A percentile compares a stretch with the other conserved stretches of the same genome.
Evolutionary conservation across 2,329 filamentous ascomycete genomes (phyloP).

Genomic region (Venturiaceae sp.): DNA sequence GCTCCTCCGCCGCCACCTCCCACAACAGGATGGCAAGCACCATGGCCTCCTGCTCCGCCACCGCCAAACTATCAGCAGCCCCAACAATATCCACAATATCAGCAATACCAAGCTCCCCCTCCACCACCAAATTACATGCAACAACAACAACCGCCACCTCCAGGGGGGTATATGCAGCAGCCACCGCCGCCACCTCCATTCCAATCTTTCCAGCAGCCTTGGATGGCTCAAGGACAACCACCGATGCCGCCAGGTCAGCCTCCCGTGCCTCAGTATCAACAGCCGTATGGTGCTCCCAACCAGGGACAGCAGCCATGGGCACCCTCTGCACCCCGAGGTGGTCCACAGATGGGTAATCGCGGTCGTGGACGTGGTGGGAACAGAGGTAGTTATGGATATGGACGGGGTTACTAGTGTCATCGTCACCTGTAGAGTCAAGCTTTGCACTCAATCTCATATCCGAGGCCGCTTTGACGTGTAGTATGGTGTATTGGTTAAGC

Average conservation of each 20-base stretch:
- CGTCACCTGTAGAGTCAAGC: too few relatives aligned
- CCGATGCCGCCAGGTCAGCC: background rate
- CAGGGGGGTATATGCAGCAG: background rate
- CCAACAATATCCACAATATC: background rate
- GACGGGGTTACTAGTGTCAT: background rate
- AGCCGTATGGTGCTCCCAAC: background rate
- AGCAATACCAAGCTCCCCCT: background rate
- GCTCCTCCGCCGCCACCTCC: background rate
- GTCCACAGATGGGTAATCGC: background rate
- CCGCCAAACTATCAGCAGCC: background rate
- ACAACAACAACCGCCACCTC: background rate
- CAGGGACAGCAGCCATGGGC: background rate
- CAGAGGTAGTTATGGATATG: background rate
- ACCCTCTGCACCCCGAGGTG: background rate
- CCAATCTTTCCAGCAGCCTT: background rate
- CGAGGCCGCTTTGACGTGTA: too few relatives aligned
- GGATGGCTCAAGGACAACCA: background rate
- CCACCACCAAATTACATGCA: background rate
- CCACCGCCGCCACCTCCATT: background rate
- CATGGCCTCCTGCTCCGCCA: constrained; percentile 1
- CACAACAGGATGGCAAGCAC: background rate
- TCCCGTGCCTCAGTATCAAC: background rate
- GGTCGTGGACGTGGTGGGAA: background rate
- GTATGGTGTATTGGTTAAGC: too few relatives aligned
- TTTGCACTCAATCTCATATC: too few relatives aligned